These are phyloP conservation scores for Saposhnikovia divaricata DNA, from an alignment of 129 eudicot species.

Conservation along the genomic window DNA sequence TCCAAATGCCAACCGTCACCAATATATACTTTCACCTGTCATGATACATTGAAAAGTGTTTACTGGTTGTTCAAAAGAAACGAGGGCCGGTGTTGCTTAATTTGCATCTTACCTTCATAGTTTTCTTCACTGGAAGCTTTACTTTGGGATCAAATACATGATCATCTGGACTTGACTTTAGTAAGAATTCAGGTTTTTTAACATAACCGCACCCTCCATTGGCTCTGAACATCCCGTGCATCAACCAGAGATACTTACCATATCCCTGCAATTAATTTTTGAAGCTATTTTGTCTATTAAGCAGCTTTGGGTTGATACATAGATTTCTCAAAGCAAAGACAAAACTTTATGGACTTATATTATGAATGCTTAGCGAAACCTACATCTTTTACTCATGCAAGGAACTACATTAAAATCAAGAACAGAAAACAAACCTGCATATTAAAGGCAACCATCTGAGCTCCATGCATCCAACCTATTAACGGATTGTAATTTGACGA, in stretches of 20 bases:
- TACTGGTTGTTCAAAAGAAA: neutral
- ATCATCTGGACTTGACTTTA: conserved; percentile 33
- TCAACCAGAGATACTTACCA: conserved; percentile 81
- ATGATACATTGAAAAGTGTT: neutral
- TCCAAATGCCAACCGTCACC: conserved; percentile 98
- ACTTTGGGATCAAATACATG: conserved; percentile 57
- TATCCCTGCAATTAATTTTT: conserved; percentile 46
- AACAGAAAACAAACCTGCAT: conserved; percentile 65
- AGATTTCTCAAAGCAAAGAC: neutral
- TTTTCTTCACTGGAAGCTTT: conserved; percentile 41
- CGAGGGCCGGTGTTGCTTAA: neutral
- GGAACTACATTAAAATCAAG: neutral
- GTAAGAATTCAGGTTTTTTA: conserved; percentile 72
- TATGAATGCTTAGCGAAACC: neutral
- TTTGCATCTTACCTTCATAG: conserved; percentile 41
- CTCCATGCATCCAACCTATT: conserved; percentile 92
- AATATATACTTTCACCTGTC: conserved; percentile 76
- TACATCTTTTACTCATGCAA: neutral
- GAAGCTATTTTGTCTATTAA: neutral
- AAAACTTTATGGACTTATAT: neutral
- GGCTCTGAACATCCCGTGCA: conserved; percentile 89
- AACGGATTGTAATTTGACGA: conserved; percentile 88
- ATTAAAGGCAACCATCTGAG: conserved; percentile 98
- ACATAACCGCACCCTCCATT: conserved; percentile 93
- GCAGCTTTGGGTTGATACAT: neutral